Conservation (phyloP, 2,329 filamentous ascomycete species). For the Coniochaeta pulveracea region DNA sequence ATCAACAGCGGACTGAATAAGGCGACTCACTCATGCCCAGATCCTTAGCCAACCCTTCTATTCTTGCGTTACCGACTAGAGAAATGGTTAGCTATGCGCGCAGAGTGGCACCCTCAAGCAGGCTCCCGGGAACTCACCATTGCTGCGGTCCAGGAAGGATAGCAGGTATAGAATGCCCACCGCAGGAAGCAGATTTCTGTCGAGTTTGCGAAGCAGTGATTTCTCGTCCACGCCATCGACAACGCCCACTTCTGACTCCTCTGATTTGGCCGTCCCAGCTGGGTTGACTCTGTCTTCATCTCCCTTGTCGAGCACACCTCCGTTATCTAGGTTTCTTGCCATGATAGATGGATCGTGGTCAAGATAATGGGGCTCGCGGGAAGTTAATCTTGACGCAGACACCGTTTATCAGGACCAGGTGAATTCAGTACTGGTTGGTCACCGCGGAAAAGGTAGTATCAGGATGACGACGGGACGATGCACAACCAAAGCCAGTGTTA, state of each 20-base stretch:
- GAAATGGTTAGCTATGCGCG: conserved; percentile 13
- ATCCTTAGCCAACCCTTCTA: conserved; percentile 42
- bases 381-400: background rate
- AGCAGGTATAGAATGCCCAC: conserved; percentile 43
- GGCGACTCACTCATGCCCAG: conserved; percentile 37
- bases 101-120: conserved; percentile 18
- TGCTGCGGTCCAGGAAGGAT: conserved; percentile 46
- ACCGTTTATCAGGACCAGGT: too few relatives aligned
- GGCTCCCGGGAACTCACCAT: conserved; percentile 26
- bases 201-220: conserved; percentile 44
- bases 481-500: too few relatives aligned
- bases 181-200: conserved; percentile 37
- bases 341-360: background rate
- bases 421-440: background rate
- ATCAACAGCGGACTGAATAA: too few relatives aligned
- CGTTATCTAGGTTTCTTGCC: background rate
- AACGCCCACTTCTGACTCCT: conserved; percentile 1
- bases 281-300: background rate
- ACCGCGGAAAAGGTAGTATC: background rate
- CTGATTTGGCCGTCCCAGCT: conserved; percentile 1
- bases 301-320: background rate
- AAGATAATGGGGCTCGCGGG: background rate
- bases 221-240: conserved; percentile 37
- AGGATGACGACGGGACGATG: too few relatives aligned
- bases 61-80: conserved; percentile 45